Conservation (phyloP, 2,329 filamentous ascomycete genomes). For the Cladorrhinum sp. region DNA sequence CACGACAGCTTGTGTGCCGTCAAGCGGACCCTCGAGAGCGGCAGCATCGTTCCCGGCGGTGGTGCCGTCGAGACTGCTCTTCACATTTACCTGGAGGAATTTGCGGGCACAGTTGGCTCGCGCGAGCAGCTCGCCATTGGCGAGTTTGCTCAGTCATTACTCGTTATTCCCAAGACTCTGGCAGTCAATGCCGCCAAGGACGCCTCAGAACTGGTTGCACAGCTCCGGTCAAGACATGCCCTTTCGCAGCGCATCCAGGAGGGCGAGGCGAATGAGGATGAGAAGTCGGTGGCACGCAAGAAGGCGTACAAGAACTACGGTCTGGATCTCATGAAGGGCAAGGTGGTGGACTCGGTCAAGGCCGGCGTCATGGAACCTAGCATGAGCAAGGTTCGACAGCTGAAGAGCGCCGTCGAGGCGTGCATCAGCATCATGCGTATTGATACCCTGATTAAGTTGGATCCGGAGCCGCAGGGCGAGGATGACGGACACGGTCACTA, state of each 20-base stretch:
- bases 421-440: conserved; percentile 99
- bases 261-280: conserved; percentile 77
- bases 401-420: conserved; percentile 97
- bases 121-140: conserved; percentile 97
- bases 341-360: conserved; percentile 85
- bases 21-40: conserved; percentile 94
- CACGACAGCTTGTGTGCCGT: conserved; percentile 96
- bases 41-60: conserved; percentile 92
- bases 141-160: conserved; percentile 92
- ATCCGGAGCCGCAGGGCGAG: conserved; percentile 75
- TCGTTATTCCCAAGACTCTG: conserved; percentile 92
- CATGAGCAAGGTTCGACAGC: conserved; percentile 96
- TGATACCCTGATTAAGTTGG: conserved; percentile 96
- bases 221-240: conserved; percentile 90
- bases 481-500: conserved; percentile 88
- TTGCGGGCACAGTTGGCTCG: conserved; percentile 93
- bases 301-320: conserved; percentile 99
- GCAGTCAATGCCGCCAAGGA: conserved; percentile 98
- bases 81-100: conserved; percentile 98
- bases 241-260: conserved; percentile 89
- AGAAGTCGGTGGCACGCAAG: conserved; percentile 85
- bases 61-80: conserved; percentile 98
- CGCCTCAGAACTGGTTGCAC: conserved; percentile 88
- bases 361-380: conserved; percentile 92
- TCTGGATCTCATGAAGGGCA: conserved; percentile 82